Base-by-base conservation (phyloP, 768 basidiomycete species). In the Lentinula lateritia region DNA sequence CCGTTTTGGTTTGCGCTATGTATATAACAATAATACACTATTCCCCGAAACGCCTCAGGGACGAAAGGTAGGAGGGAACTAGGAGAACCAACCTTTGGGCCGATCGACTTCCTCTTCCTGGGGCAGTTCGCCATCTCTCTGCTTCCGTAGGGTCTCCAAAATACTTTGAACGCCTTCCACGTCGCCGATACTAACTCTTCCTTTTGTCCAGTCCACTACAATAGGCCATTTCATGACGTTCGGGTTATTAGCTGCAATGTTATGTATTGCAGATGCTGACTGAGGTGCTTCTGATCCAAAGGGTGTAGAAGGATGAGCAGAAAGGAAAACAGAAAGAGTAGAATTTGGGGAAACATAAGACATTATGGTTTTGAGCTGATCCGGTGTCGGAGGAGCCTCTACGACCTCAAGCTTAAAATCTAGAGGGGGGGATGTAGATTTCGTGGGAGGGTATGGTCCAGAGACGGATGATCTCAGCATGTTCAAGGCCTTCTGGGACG, bases 201-300 rank as follows among this genome's bases (percentile, higher is more conserved):
- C 90, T 23, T 77, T 80, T 15, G 76, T 73, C 90, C 90, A 92
- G 65, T 92, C 85, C 1, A 92, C 90, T 0, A 92, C 88, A 50
- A 92, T 80, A 0, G 90, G 90, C 89, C 89, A 92, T 62, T 64
- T 64, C 56, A 91, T 71, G 15, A 82, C 83, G 13, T 76, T 77
- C 0, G 85, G 87, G 61, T 85, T 85, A 70, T 77, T 75, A 48
- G 74, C 66, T 0, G 78, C 88, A 9, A 90, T 76, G 34, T 78
- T 72, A 2, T 74, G 74, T 8, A 92, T 74, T 7, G 72, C 80
- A 5, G 78, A 71, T 0, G 81, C 65, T 7, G 48, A 39, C 9
- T 50, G 56, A 1, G 42, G 50, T 20, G 20, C 18, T 41, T 55
- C 53, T 0, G 79, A 73, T 12, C 75, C 75, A 2, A 71, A 72